Evolutionary conservation across 805 yeast genomes (phyloP), one percentile per base, ranked within the genome.

Genomic region (Teunomyces lycoperdinae): DNA sequence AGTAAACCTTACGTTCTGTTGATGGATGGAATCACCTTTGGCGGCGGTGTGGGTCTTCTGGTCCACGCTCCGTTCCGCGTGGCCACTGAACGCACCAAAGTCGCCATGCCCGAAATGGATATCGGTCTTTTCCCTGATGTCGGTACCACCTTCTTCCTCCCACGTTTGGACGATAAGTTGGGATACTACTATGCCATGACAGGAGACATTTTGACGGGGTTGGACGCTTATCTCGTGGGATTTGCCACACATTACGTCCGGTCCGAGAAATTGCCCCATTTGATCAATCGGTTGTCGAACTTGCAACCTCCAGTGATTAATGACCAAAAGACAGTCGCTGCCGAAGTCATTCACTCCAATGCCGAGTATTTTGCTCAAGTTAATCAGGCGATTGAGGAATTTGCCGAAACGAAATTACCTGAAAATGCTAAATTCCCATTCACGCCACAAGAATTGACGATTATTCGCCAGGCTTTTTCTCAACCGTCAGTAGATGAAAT

Each of bases 41-140:
- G 98, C 47, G 98, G 98, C 45, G 98, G 98, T 57, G 96, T 90
- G 39, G 98, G 99, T 4, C 71, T 94, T 40, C 77, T 92, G 0
- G 85, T 89, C 36, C 98, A 94, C 68, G 85, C 89, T 9, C 92
- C 97, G 3, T 92, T 92, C 75, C 81, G 98, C 61, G 73, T 94
- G 33, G 96, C 95, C n/a, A 87, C 96, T 36, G 97, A 92, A 58
- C 79, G 80, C 58, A 91, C 98, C 9, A 78, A 84, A 63, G 79
- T 90, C 71, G 96, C 98, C 52, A 94, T 94, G 99, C 98, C 99
- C 7, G 98, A 94, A 69, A 87, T 95, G 77, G 90, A 88, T 60
- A 94, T 94, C 64, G 99, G 99, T 1, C 89, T 89, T 67, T 87
- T 89, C 70, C 96, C 96, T 16, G 99, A 94, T 66, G 98, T 94